Base-by-base conservation (phyloP, 352 stramenopile genomes). In the Pythium dissotocum region DNA sequence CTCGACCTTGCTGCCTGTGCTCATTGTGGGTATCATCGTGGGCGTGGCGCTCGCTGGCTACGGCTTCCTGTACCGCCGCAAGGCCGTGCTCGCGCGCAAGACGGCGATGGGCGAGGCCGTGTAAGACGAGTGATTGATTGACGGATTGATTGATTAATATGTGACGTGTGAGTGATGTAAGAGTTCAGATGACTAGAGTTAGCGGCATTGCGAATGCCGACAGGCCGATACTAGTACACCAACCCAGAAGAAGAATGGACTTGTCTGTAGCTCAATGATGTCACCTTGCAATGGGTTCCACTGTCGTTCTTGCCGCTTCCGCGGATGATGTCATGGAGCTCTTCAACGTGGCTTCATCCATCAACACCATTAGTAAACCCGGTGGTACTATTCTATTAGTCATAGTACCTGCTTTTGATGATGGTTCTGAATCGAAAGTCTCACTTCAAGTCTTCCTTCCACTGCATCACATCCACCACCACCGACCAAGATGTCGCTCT, bases 11-110 rank as follows among this genome's bases (percentile, higher is more conserved):
- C 44, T 90, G 59, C 80, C 80, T n/a, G 67, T 80, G 38, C 62
- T 90, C 38, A 79, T 90, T 65, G 74, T 80, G 30, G 75, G 85
- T 6, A 63, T 83, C 38, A 54, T 86, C 61, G 42, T 83, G 16
- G 80, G 80, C 10, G 51, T 81, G 12, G 58, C 48, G 2, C 67
- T 85, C 56, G 33, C 75, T 18, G 52, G 49, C 10, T 73, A 61
- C 24, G 78, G 80, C 53, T 42, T 89, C 52, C 67, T 85, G 53
- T 76, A 83, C 60, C 80, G 78, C 63, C 78, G 73, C 32, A 76
- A 70, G 24, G 62, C 51, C 6, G 32, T 35, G 51, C 18, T 26
- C 2, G 24, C 46, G n/a, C 49, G 49, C 33, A 55, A 56, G 32
- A 42, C 24, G 6, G 24, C 60, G 16, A 8, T 67, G 28, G 49